A percentile compares a stretch with the other conserved stretches of the same genome.
phyloP scores from a whole-genome alignment of 768 basidiomycete genomes.

The Tulasnella sp. region DNA sequence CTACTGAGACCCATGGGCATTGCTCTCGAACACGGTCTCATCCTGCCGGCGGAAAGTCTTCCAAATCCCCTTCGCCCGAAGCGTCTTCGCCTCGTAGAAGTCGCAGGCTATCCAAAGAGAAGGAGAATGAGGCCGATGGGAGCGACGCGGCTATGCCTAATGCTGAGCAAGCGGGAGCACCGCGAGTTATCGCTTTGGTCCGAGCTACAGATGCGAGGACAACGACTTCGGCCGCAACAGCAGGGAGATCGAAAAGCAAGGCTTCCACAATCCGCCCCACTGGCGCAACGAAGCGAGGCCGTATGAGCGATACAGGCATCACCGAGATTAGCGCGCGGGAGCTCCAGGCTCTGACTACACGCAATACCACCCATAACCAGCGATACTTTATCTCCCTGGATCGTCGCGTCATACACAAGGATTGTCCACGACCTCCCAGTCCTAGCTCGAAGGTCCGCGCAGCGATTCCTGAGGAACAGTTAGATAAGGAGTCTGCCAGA shows the following conservation, averaged over 20 bases:
- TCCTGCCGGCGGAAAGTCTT: too few species aligned
- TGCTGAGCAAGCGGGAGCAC: not conserved
- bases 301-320: not conserved
- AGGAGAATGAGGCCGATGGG: constrained; percentile 6
- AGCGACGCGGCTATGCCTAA: not conserved
- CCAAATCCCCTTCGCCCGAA: not conserved
- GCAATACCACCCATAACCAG: constrained; percentile 15
- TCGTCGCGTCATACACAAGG: constrained; percentile 2
- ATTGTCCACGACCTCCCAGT: constrained; percentile 14
- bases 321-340: constrained; percentile 1
- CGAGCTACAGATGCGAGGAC: not conserved
- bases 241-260: not conserved
- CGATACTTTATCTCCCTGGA: constrained; percentile 5
- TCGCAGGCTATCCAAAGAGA: constrained; percentile 13
- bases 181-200: not conserved
- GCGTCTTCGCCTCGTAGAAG: constrained; percentile 7
- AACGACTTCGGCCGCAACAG: not conserved
- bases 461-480: not conserved
- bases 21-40: too few species aligned
- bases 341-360: constrained; percentile 7
- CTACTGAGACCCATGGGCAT: not conserved
- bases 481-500: constrained; percentile 5
- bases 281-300: not conserved
- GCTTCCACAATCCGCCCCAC: not conserved
- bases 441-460: constrained; percentile 13